Percentiles rank a stretch among this genome's conserved stretches.
Conservation (phyloP, 164 flowering plant genomes). For the Magnolia sinica region DNA sequence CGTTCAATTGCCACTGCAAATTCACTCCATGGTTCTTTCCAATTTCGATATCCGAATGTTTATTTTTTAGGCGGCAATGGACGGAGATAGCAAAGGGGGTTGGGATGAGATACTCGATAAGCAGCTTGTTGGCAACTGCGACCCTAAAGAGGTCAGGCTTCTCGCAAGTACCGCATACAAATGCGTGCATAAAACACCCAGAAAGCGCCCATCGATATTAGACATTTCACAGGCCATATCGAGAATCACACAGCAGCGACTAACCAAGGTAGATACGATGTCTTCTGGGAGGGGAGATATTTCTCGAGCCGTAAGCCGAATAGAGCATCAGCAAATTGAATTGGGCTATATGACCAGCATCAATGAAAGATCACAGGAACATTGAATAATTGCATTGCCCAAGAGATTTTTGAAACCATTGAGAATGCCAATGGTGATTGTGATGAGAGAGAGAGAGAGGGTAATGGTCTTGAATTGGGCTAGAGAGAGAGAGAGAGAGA, state of each 20-base stretch:
- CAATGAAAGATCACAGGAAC: constrained; percentile 18
- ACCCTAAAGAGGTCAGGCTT: constrained; percentile 59
- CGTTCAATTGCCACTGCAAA: background rate
- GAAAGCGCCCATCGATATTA: constrained; percentile 75
- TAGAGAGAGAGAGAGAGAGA: too few relatives aligned
- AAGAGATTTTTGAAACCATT: background rate
- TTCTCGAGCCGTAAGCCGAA: constrained; percentile 46
- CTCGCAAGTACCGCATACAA: constrained; percentile 70
- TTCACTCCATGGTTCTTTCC: background rate
- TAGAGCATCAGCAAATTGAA: constrained; percentile 69
- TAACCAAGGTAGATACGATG: constrained; percentile 54
- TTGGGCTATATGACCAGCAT: constrained; percentile 44
- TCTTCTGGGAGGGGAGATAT: constrained; percentile 46
- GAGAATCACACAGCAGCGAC: constrained; percentile 55
- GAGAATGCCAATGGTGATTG: background rate
- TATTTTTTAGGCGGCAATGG: constrained; percentile 71
- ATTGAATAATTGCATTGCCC: background rate
- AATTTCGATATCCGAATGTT: background rate
- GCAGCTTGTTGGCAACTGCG: constrained; percentile 59
- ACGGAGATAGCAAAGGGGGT: constrained; percentile 51
- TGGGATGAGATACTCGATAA: constrained; percentile 89
- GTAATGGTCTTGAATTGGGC: too few relatives aligned
- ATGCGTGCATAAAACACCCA: constrained; percentile 70
- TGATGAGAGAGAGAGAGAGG: background rate
- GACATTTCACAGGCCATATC: constrained; percentile 74